Evolutionary conservation across 140 eudicot genomes (phyloP).

Genomic region (Erigeron philadelphicus): DNA sequence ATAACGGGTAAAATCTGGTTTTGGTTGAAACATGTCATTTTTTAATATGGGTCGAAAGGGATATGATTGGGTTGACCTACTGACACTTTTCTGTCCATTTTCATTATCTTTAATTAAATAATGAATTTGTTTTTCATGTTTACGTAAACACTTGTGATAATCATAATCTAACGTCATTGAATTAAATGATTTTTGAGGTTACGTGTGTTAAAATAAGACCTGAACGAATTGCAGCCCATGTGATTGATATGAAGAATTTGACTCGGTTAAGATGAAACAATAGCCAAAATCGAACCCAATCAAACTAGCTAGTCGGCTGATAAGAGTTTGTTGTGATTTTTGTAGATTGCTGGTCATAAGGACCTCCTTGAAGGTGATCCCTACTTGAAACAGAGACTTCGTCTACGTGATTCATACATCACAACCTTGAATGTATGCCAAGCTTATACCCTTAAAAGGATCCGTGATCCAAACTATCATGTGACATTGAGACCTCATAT

Average conservation of each 20-base stretch:
- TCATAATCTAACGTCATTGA: too few relatives aligned
- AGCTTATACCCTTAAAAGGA: slow-evolving; percentile 74
- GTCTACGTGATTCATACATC: slow-evolving; percentile 77
- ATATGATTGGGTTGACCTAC: not conserved
- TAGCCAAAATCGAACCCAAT: too few relatives aligned
- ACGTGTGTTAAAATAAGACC: too few relatives aligned
- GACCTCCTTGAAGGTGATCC: slow-evolving; percentile 91
- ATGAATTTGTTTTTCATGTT: too few relatives aligned
- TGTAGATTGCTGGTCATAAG: slow-evolving; percentile 85
- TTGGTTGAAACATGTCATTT: not conserved
- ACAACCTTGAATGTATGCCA: slow-evolving; percentile 85
- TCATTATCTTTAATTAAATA: too few relatives aligned
- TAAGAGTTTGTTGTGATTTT: not conserved
- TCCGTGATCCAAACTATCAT: slow-evolving; percentile 77
- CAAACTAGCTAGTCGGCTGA: not conserved
- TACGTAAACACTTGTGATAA: too few relatives aligned
- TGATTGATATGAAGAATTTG: too few relatives aligned
- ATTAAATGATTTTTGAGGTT: too few relatives aligned
- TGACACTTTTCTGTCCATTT: not conserved
- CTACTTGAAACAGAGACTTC: slow-evolving; percentile 75
- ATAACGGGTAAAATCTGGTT: not conserved
- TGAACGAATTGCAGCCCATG: too few relatives aligned
- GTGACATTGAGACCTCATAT: slow-evolving; percentile 76
- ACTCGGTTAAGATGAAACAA: too few relatives aligned
- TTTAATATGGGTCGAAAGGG: not conserved